Percentiles rank a stretch among this genome's conserved stretches.
Evolutionary conservation across 2,329 filamentous ascomycete species (phyloP).

Genomic region (Ceratocystis papillata): DNA sequence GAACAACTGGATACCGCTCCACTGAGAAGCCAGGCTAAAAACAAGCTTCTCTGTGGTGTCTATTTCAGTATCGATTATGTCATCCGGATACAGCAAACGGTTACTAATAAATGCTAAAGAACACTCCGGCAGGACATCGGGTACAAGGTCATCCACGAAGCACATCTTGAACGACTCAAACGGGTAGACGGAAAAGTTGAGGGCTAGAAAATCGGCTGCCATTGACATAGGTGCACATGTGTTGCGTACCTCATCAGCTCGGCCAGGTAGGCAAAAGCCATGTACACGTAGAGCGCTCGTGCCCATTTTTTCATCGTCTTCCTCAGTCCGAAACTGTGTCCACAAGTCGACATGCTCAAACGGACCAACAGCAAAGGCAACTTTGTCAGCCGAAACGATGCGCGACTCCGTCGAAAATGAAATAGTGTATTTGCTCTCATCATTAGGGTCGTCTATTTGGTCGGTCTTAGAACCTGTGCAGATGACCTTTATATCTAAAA

Average conservation of each 20-base stretch:
- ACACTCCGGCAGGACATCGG: constrained; percentile 65
- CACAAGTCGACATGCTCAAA: constrained; percentile 85
- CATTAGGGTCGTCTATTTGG: constrained; percentile 64
- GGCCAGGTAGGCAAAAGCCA: constrained; percentile 79
- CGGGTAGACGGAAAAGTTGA: constrained; percentile 80
- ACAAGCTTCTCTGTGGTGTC: constrained; percentile 70
- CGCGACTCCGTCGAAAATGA: constrained; percentile 62
- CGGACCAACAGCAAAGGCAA: constrained; percentile 87
- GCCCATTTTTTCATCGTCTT: constrained; percentile 83
- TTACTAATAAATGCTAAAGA: constrained; percentile 82
- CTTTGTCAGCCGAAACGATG: constrained; percentile 71
- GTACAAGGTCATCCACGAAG: constrained; percentile 80
- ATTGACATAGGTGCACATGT: constrained; percentile 75
- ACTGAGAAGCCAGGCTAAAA: constrained; percentile 78
- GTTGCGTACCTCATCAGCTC: constrained; percentile 71
- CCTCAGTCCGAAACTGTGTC: constrained; percentile 76
- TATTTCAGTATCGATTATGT: constrained; percentile 75
- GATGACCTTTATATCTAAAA: constrained; percentile 78
- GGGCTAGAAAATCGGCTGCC: constrained; percentile 82
- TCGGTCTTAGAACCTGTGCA: constrained; percentile 84
- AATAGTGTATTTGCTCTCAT: constrained; percentile 76
- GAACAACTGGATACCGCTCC: constrained; percentile 87
- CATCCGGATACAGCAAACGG: constrained; percentile 70
- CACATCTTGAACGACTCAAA: constrained; percentile 87
- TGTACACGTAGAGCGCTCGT: constrained; percentile 80